Evolutionary conservation across 768 basidiomycete species (phyloP), one percentile per base, ranked within the genome.

Genomic region (Tricholoma hemisulphureum): DNA sequence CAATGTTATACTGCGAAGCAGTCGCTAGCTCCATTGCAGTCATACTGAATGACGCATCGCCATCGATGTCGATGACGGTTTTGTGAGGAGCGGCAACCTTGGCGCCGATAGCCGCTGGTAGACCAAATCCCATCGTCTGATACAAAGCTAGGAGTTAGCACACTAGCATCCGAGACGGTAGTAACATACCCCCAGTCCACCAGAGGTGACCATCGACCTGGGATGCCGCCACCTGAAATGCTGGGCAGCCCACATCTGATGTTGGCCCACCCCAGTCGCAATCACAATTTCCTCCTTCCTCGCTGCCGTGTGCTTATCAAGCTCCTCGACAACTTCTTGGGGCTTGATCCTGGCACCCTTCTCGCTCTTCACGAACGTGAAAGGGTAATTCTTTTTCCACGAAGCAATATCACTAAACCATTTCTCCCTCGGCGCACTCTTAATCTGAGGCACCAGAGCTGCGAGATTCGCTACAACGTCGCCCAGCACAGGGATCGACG

Each of bases 241-340:
- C 72, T 99, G 97, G 39, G 92, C 93, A 2, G 96, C 96, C 95
- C 94, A 98, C 97, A 98, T 98, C 75, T 99, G 96, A 76, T 98
- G 97, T 71, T 99, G 97, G 7, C 97, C 97, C 20, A 99, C 97
- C 64, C 97, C 97, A 14, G 97, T 99, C 10, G 93, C 74, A 53
- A 99, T 75, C 67, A 99, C 75, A 35, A 97, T 83, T 21, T 98
- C 86, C 57, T 92, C 89, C 77, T 98, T 96, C 72, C 77, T 83
- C 58, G 89, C 80, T 49, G 77, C 78, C n/a, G 85, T 85, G 77
- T 93, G 91, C 53, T 68, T 78, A 67, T 98, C 88, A 39, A 99
- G 80, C 75, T 95, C 95, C 75, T 94, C 89, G 37, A 99, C 85
- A 55, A 98, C 93, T 73, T 95, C 94, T 74, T 99, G 97, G 0